Base-by-base conservation (phyloP, 2,329 filamentous ascomycete genomes). In the Diaporthe citrichinensis region DNA sequence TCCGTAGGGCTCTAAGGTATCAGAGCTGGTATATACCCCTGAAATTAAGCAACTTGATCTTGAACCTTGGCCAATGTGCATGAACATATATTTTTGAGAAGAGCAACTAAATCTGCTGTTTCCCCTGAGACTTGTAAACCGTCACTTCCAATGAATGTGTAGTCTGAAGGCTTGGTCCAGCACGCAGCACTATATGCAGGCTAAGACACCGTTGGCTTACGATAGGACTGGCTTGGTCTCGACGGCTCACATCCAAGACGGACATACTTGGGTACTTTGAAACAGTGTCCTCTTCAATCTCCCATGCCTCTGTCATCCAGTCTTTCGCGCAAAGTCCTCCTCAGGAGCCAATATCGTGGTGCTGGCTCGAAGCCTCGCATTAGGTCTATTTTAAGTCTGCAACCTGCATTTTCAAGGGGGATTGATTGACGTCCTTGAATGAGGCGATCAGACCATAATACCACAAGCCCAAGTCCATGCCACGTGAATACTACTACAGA, bases 1-100 rank as follows among this genome's bases (percentile, higher is more conserved):
- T 12, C 41, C 20, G 9, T 39, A 25, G 25, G 46, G 67, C 36
- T n/a, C 36, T 20, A 17, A 39, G 39, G 17, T 51, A 10, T 53
- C 28, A 17, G 23, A 31, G 71, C 41, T 62, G n/a, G 41, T 62
- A 72, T 62, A 72, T 72, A 72, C 71, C 71, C 69, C 7, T 62
- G 34, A 39, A 59, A 41, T 31, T 53, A 5, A 41, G 44, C 28
- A 72, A 3, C 1, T 61, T 31, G 20, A 55, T 31, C n/a, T 17
- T 41, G n/a, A 51, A 5, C 0, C 9, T 7, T 49, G 25, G 9
- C 15, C 9, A 17, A 31, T 65, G 41, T 31, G 39, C 17, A 23
- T 23, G 4, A 14, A 23, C 1, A 46, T 3, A 1, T 2, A 14
- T 41, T 61, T 12, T 12, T 0, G 14, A 3, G 36, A 39, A 41